Conservation (phyloP, 177 flowering plant genomes). For the Telopea speciosissima region DNA sequence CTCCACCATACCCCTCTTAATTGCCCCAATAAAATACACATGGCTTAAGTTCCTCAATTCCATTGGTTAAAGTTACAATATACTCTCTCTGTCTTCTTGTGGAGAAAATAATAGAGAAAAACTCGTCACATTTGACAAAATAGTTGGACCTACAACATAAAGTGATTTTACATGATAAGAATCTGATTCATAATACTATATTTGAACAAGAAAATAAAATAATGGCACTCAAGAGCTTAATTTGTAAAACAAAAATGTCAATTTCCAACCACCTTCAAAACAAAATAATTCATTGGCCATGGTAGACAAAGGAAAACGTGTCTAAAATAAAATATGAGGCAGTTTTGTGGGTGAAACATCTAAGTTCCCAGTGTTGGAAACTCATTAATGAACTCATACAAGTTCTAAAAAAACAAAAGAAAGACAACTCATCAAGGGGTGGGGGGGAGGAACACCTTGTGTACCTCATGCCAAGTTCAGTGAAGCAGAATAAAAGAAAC, state of each 20-base stretch:
- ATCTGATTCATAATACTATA: conserved; percentile 1
- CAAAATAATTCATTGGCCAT: too few species aligned
- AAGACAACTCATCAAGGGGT: too few species aligned
- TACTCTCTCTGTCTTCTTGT: not conserved
- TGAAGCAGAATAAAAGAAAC: too few species aligned
- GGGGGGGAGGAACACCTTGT: too few species aligned
- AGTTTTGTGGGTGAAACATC: not conserved
- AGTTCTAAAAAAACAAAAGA: too few species aligned
- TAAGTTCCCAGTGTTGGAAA: too few species aligned
- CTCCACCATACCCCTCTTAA: conserved; percentile 29
- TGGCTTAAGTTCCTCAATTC: conserved; percentile 33
- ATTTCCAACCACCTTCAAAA: too few species aligned
- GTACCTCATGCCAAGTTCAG: too few species aligned
- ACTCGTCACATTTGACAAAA: not conserved
- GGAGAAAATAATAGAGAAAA: not conserved
- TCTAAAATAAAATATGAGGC: not conserved
- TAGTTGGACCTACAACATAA: not conserved
- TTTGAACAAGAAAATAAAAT: not conserved
- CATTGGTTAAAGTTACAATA: conserved; percentile 16
- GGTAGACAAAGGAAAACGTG: too few species aligned
- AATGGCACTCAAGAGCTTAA: not conserved
- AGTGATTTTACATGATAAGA: not conserved
- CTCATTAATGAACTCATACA: too few species aligned
- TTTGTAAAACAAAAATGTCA: too few species aligned
- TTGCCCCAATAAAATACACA: conserved; percentile 38